Base-by-base conservation (phyloP, 768 basidiomycete species). In the Cystobasidium tubakii region DNA sequence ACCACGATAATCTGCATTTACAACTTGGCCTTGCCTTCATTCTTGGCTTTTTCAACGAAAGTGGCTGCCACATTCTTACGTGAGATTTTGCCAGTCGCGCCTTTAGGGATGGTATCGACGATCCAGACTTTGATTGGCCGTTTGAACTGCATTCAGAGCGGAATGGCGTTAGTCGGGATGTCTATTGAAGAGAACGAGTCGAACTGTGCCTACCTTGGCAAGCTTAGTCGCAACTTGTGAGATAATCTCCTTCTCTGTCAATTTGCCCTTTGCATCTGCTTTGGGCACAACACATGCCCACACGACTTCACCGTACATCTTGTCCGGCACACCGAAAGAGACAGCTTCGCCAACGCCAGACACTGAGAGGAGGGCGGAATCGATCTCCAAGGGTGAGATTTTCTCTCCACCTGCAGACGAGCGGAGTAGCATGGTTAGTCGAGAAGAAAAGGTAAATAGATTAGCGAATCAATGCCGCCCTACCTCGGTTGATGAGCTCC, bases 311-410 rank as follows among this genome's bases (percentile, higher is more conserved):
- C 76, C 77, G 66, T 77, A 78, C 73, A 72, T 77, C 60, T 75
- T 65, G 55, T 78, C 73, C 21, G 76, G 76, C 27, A 77, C 77
- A 0, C 76, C 77, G 34, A 78, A 78, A 23, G 74, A 54, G 0
- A 76, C 75, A 2, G 75, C 82, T 71, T 84, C 80, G 29, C 81
- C 43, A 43, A 85, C 77, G 73, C 84, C 83, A 74, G 82, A 79
- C 34, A 79, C 39, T 1, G 76, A 64, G 17, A 82, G 77, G 27
- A 88, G 80, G 1, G 86, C 86, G 69, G 86, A 85, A 79, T 88
- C 87, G 27, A 88, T 81, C 80, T 88, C 86, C 73, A 87, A 85
- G 0, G 87, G 87, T 1, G 53, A 55, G 57, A 73, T 63, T 23
- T 66, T 71, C 69, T 71, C 69, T 12, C 69, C 69, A 53, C 54